Base-by-base conservation (phyloP, 495 filamentous ascomycete species). In the Lineolata rhizophorae region DNA sequence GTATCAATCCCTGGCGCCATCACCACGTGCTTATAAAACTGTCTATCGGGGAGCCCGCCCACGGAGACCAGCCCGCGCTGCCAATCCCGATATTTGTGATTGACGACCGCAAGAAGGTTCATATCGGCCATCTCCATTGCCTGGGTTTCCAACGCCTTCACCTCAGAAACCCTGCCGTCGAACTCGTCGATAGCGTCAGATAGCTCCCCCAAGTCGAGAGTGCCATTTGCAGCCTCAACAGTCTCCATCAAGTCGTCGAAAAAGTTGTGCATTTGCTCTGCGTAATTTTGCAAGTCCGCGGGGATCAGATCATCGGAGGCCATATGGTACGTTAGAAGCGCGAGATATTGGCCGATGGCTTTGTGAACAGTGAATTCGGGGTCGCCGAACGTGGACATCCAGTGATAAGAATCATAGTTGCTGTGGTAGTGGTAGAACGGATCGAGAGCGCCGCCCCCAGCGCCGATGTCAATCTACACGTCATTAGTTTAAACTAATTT, bases 261-360 rank as follows among this genome's bases (percentile, higher is more conserved):
- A 32, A 53, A 54, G 3, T 17, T 19, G 13, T 34, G 21, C 11
- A 54, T 29, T n/a, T 40, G 18, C 5, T 13, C 14, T 3, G 44
- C 26, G 34, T 47, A 54, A 29, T 36, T 40, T 8, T 47, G 25
- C 5, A 46, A 43, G 27, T 55, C 44, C 21, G 54, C 40, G 1
- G 52, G 53, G 4, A 61, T 28, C 17, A 51, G 34, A 3, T 38
- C 34, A 9, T 49, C 46, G 14, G 37, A 45, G 1, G 39, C 38
- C 10, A 61, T 30, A 30, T 55, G 47, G 25, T 60, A 42, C 13
- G 48, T 43, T 10, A 61, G 44, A 1, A 57, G 36, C 3, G 47
- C 33, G 3, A 50, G 41, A 25, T 42, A 51, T 32, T 52, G 36
- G 1, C 47, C 44, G 9, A 52, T 47, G 13, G 31, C 33, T 17